Conservation (phyloP, 345 rosid genomes). For the Mallotus nudiflorus region DNA sequence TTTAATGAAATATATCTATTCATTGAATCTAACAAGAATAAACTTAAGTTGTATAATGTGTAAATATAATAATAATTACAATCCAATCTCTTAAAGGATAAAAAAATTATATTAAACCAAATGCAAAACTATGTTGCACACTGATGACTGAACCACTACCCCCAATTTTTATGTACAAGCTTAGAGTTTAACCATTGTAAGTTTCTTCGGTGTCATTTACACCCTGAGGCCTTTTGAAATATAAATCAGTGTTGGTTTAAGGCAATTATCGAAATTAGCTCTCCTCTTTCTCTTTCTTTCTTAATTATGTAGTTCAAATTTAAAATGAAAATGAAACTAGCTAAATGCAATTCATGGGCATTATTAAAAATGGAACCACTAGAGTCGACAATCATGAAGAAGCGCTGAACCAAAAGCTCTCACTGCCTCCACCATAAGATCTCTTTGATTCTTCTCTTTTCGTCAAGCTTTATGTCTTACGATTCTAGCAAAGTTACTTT, state of each 20-base stretch:
- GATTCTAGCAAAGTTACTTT: conserved; percentile 43
- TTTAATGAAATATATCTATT: conserved; percentile 88
- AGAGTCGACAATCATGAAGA: conserved; percentile 17
- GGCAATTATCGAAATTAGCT: too few species aligned
- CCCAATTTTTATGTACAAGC: too few species aligned
- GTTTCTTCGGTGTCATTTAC: neutral
- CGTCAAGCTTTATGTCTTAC: conserved; percentile 35
- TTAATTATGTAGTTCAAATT: conserved; percentile 1
- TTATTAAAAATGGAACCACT: neutral
- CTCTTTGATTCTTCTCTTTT: conserved; percentile 16
- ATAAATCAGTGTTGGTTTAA: too few species aligned
- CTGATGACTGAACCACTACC: too few species aligned
- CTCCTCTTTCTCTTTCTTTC: neutral
- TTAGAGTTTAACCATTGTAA: too few species aligned
- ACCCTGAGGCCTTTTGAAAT: neutral
- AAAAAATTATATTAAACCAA: too few species aligned
- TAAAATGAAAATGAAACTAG: conserved; percentile 27
- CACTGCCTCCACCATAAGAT: conserved; percentile 19
- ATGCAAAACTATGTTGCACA: too few species aligned
- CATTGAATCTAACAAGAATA: conserved; percentile 60
- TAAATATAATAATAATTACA: too few species aligned
- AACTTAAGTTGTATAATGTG: too few species aligned
- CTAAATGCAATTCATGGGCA: too few species aligned
- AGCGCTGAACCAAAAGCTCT: conserved; percentile 20
- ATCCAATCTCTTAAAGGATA: neutral